Percentiles rank a stretch among this genome's conserved stretches.
Conservation (phyloP, 2,329 filamentous ascomycete genomes). For the Apiospora arundinis region DNA sequence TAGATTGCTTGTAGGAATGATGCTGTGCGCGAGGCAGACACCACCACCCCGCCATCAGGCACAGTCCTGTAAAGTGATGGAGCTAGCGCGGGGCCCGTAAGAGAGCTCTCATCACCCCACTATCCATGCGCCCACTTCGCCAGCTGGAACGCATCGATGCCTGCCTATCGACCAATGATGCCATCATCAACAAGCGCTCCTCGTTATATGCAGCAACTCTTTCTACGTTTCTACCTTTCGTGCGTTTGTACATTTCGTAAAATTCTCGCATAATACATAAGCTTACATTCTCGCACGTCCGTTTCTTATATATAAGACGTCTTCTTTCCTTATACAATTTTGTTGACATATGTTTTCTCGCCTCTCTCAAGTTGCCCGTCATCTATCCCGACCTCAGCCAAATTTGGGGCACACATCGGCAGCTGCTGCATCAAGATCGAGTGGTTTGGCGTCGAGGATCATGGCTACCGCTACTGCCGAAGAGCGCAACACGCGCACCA, state of each 20-base stretch:
- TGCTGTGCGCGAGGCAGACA: slow-evolving; percentile 7
- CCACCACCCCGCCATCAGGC: neutral
- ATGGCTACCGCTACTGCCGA: slow-evolving; percentile 59
- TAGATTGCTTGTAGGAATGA: neutral
- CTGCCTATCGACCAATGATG: neutral
- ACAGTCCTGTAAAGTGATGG: neutral
- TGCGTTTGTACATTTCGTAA: neutral
- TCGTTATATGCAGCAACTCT: neutral
- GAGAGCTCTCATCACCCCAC: slow-evolving; percentile 6
- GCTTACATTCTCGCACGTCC: neutral
- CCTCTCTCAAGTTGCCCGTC: slow-evolving; percentile 74
- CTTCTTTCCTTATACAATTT: neutral
- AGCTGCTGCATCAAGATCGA: slow-evolving; percentile 39
- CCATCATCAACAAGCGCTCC: slow-evolving; percentile 4
- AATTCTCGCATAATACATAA: neutral
- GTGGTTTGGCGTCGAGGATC: slow-evolving; percentile 39
- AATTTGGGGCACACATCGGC: slow-evolving; percentile 58
- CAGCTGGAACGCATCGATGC: neutral
- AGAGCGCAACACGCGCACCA: slow-evolving; percentile 67
- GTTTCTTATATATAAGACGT: neutral
- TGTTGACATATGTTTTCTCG: slow-evolving; percentile 72
- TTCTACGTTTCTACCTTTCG: neutral
- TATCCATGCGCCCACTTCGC: slow-evolving; percentile 11
- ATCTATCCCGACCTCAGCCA: slow-evolving; percentile 69
- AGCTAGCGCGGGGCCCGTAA: slow-evolving; percentile 5